A percentile compares a stretch with the other conserved stretches of the same genome.
phyloP scores from a whole-genome alignment of 306 rosid genomes.

The Acacia melanoxylon region DNA sequence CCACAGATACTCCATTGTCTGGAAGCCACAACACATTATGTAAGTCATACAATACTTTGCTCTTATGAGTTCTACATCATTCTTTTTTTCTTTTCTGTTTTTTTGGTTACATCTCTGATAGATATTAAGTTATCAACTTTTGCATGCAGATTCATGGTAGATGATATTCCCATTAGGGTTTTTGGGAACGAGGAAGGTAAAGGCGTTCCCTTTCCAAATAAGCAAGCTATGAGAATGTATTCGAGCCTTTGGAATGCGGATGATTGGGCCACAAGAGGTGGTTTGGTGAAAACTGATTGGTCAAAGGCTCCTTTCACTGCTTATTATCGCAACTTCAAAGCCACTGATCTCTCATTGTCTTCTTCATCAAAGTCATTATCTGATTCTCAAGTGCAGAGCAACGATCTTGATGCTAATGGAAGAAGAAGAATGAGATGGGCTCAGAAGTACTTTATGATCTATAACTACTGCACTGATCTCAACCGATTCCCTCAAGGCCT shows the following conservation, averaged over 20 bases:
- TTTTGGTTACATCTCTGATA: not conserved
- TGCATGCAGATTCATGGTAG: not conserved
- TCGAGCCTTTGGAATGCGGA: constrained; percentile 77
- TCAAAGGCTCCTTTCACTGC: constrained; percentile 70
- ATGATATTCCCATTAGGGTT: constrained; percentile 54
- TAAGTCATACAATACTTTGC: not conserved
- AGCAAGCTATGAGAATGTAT: constrained; percentile 65
- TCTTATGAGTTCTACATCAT: no score
- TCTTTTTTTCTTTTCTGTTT: no score
- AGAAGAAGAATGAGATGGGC: constrained; percentile 59
- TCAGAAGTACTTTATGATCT: constrained; percentile 50
- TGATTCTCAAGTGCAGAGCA: constrained; percentile 26
- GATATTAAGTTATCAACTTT: not conserved
- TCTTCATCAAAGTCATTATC: constrained; percentile 30
- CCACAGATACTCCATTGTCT: constrained; percentile 54
- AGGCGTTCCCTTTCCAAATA: constrained; percentile 65
- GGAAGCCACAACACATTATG: constrained; percentile 51
- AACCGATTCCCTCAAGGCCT: constrained; percentile 56
- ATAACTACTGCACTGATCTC: constrained; percentile 47
- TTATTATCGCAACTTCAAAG: constrained; percentile 48
- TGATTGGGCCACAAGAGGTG: constrained; percentile 87
- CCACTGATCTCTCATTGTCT: not conserved
- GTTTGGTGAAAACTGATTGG: constrained; percentile 75
- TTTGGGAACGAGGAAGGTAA: constrained; percentile 57
- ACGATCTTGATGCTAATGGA: constrained; percentile 39